Evolutionary conservation across 164 flowering plant species (phyloP), one percentile per base, ranked within the genome.

Genomic region (Protea cynaroides): DNA sequence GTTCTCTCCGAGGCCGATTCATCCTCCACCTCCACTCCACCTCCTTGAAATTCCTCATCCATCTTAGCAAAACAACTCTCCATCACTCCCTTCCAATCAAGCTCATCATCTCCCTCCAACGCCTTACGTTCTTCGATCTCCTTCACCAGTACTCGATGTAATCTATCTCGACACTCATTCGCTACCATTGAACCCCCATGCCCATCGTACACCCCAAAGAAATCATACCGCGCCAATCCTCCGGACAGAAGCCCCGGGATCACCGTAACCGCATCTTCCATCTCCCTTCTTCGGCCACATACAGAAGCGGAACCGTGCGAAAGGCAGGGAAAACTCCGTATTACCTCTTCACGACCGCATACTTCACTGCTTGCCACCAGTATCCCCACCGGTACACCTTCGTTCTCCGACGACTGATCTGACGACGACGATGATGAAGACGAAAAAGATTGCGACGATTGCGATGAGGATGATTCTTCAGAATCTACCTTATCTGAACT

Each of bases 151-250:
- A 87, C 22, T 25, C 63, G 24, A 57, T 89, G 90, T 58, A 92
- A 23, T 73, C 79, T 62, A 29, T 84, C 83, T 22, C 77, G 67
- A 65, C 98, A 92, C 23, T 72, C 79, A 5, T 76, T 53, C 50
- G 98, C 90, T 53, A 89, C 92, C 25, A 68, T 59, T 1, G 81
- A 49, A 56, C 97, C 97, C 0, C 97, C 96, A 60, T 92, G 97
- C 8, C 96, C 96, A 66, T 92, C 97, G 60, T 83, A 92, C 18
- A 92, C 94, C 0, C 73, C 97, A 53, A 72, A 92, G 50, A 82
- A 92, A 66, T 88, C 90, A 37, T 64, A 81, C 68, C 19, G 58
- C 13, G n/a, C 46, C 4, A 36, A 56, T 0, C 54, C 61, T 15
- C 12, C 50, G 23, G 5, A 40, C 38, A 63, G 0, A 17, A 83